Evolutionary conservation across 2,329 filamentous ascomycete genomes (phyloP).

Genomic region (Colletotrichum sublineola): DNA sequence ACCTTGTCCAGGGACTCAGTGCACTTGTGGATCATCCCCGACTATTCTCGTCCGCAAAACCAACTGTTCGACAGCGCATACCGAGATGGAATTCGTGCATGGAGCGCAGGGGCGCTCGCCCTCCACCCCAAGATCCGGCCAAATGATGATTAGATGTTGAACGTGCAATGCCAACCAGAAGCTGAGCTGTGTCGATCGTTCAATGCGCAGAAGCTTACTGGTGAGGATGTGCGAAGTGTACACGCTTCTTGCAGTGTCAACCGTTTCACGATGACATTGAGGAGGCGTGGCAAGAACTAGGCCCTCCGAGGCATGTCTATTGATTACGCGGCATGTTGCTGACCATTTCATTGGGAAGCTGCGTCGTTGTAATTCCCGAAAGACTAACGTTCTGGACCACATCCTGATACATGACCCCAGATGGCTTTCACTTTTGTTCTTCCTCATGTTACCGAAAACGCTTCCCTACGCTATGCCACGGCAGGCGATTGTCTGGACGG

Average conservation of each 20-base stretch:
- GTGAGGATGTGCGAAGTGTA: constrained; percentile 35
- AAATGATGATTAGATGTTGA: constrained; percentile 40
- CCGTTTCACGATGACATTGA: constrained; percentile 11
- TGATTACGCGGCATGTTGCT: constrained; percentile 26
- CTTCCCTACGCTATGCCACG: constrained; percentile 18
- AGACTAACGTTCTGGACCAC: constrained; percentile 61
- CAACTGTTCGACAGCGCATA: constrained; percentile 45
- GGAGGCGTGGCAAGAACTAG: constrained; percentile 17
- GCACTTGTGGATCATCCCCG: constrained; percentile 41
- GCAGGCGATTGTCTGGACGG: constrained; percentile 32
- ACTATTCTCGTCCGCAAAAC: constrained; percentile 35
- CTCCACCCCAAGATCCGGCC: constrained; percentile 27
- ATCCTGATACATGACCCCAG: constrained; percentile 64
- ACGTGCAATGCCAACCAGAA: constrained; percentile 44
- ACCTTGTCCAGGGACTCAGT: constrained; percentile 49
- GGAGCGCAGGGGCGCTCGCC: constrained; percentile 34
- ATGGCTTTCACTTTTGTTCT: constrained; percentile 60
- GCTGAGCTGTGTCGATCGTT: constrained; percentile 39
- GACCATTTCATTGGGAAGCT: constrained; percentile 44
- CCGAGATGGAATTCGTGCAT: constrained; percentile 49
- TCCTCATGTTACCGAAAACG: constrained; percentile 43
- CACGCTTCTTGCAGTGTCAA: constrained; percentile 10
- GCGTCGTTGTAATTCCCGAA: constrained; percentile 54
- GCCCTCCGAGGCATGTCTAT: constrained; percentile 23
- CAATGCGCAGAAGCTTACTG: constrained; percentile 47